Evolutionary conservation across 2,329 filamentous ascomycete species (phyloP), one percentile per base, ranked within the genome.

Genomic region (Pyrenochaeta sp.): DNA sequence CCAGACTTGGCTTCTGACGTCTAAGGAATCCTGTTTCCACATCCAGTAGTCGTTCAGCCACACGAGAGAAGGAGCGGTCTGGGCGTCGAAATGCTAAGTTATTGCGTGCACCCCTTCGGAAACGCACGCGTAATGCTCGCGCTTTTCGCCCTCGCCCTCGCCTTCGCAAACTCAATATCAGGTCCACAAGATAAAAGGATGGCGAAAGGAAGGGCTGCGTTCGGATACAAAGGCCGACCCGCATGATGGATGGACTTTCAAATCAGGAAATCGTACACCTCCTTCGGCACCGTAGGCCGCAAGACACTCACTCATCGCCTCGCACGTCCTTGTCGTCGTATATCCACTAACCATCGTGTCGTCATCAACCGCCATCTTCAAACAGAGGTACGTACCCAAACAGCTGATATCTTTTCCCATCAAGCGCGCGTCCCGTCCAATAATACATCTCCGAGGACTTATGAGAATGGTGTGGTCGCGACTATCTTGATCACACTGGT

Each of bases 301-400:
- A 30, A 19, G 19, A 19, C 15, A 22, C 19, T 27, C 30, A 22
- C 12, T 5, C 39, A 27, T 39, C 44, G 24, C 39, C 12, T 15
- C 30, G 13, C 32, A 36, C 32, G 9, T 36, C 4, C 36, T 39
- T 39, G n/a, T 39, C 36, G 36, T 39, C 32, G 24, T 34, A 32
- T 45, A 49, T 54, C 7, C 22, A 22, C 19, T 36, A 54, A 19
- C 10, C 36, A 13, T 54, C 39, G 22, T 50, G 46, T 50, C 52
- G 52, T 55, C 52, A 55, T 45, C 32, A 42, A 40, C 37, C 51
- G 25, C 43, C 42, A 19, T 36, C 8, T 24, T 36, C 8, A 13
- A 24, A 15, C 32, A 10, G 6, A 22, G 15, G 27, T 15, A 22
- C 19, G 30, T 34, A 19, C 28, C n/a, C 27, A 32, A 28, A 44